Conservation (phyloP, 164 flowering plant genomes). For the Aristolochia fimbriata region DNA sequence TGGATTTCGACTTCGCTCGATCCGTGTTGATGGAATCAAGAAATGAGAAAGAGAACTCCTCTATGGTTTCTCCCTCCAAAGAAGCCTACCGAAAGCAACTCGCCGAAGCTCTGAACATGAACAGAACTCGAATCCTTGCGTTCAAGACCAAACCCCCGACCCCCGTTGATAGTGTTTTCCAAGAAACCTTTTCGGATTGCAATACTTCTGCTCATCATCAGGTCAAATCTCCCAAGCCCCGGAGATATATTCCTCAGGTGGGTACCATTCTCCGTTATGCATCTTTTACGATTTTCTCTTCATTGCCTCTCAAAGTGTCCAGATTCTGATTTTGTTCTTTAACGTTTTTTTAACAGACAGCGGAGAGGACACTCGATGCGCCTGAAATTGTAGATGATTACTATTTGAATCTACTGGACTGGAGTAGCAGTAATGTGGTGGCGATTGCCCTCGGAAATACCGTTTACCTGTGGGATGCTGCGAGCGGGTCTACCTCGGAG, state of each 20-base stretch:
- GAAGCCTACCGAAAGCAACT: too few relatives aligned
- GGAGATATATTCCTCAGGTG: constrained; percentile 48
- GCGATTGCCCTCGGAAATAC: constrained; percentile 53
- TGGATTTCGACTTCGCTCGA: constrained; percentile 44
- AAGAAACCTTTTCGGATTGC: constrained; percentile 11
- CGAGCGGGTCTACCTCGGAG: constrained; percentile 39
- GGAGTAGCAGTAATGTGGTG: constrained; percentile 50
- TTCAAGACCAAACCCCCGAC: constrained; percentile 45
- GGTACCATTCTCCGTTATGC: not conserved
- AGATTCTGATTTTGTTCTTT: not conserved
- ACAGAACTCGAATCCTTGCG: too few relatives aligned
- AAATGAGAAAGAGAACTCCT: constrained; percentile 39
- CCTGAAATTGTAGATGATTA: constrained; percentile 57
- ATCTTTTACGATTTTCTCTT: not conserved
- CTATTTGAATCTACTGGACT: constrained; percentile 52
- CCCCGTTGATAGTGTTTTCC: constrained; percentile 16
- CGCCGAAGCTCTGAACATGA: too few relatives aligned
- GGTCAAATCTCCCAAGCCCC: constrained; percentile 24
- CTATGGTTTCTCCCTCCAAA: constrained; percentile 26
- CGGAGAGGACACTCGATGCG: constrained; percentile 59
- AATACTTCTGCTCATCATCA: constrained; percentile 8
- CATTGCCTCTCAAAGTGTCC: too few relatives aligned
- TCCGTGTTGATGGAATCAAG: constrained; percentile 30
- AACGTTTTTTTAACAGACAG: constrained; percentile 26
- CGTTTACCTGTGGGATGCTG: constrained; percentile 49